These are phyloP conservation scores for Ceratobasidium sp. DNA, from an alignment of 1,284 basidiomycete species.

Conservation along the genomic window DNA sequence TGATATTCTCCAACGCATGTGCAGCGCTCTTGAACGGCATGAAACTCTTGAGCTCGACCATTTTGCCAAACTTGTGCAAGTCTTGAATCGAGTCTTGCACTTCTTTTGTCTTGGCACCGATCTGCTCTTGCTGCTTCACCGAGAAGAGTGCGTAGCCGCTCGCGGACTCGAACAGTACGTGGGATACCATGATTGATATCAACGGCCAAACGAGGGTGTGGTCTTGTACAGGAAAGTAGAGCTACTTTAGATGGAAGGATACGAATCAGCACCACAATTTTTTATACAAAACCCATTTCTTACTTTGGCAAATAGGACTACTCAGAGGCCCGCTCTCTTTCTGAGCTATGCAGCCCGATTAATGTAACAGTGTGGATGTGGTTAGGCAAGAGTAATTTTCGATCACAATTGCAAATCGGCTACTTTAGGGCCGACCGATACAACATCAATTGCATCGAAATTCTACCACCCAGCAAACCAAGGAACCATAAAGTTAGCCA, in stretches of 20 bases:
- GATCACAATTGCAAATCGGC: neutral
- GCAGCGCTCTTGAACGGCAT: constrained; percentile 95
- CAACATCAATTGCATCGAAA: neutral
- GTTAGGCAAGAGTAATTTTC: constrained; percentile 18
- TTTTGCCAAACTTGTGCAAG: constrained; percentile 90
- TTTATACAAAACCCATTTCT: too few species aligned
- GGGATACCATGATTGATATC: constrained; percentile 69
- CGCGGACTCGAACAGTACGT: constrained; percentile 93
- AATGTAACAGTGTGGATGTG: neutral
- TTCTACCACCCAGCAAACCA: neutral
- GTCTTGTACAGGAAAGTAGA: neutral
- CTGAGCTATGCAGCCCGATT: neutral
- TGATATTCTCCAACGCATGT: constrained; percentile 95
- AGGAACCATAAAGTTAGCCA: too few species aligned
- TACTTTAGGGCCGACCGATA: neutral
- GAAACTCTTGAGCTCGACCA: constrained; percentile 93
- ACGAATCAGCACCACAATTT: neutral
- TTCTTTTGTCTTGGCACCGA: constrained; percentile 81
- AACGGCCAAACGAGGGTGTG: neutral
- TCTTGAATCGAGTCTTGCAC: constrained; percentile 90
- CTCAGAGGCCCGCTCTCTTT: neutral
- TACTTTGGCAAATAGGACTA: too few species aligned
- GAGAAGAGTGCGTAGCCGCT: constrained; percentile 96
- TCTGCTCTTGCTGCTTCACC: constrained; percentile 87
- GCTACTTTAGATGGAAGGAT: neutral